Evolutionary conservation across 2,329 filamentous ascomycete genomes (phyloP).

Genomic region (Fusarium sacchari): DNA sequence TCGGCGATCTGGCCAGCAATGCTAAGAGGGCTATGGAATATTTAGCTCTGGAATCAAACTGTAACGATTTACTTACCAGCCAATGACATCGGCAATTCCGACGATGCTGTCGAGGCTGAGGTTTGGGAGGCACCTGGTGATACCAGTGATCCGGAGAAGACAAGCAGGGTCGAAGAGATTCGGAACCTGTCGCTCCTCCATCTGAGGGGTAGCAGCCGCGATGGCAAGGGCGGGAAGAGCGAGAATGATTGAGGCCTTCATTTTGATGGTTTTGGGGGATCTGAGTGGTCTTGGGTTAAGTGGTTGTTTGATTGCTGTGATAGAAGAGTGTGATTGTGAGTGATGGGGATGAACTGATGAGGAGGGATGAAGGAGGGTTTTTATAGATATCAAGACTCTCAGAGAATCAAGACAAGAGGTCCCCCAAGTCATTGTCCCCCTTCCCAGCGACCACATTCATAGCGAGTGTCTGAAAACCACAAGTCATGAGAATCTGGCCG

Average conservation of each 20-base stretch:
- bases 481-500: no score
- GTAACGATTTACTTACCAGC: not conserved
- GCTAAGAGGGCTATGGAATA: fast-evolving
- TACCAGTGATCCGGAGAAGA: fast-evolving
- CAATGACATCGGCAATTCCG: fast-evolving
- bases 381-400: constrained; percentile 2
- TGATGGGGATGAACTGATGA: not conserved
- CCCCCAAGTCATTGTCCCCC: fast-evolving
- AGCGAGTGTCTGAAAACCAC: no score
- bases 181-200: not conserved
- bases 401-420: fast-evolving
- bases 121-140: fast-evolving
- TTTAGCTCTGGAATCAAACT: no score
- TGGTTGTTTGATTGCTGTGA: not conserved
- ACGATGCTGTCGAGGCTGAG: not conserved
- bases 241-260: not conserved
- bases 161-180: fast-evolving
- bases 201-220: not conserved
- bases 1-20: fast-evolving
- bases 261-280: not conserved
- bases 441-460: fast-evolving
- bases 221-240: not conserved
- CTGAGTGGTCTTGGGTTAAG: not conserved
- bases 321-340: constrained; percentile 1
- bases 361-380: not conserved